These are phyloP conservation scores for Russula sp. DNA, from an alignment of 768 basidiomycete species.

Conservation along the genomic window DNA sequence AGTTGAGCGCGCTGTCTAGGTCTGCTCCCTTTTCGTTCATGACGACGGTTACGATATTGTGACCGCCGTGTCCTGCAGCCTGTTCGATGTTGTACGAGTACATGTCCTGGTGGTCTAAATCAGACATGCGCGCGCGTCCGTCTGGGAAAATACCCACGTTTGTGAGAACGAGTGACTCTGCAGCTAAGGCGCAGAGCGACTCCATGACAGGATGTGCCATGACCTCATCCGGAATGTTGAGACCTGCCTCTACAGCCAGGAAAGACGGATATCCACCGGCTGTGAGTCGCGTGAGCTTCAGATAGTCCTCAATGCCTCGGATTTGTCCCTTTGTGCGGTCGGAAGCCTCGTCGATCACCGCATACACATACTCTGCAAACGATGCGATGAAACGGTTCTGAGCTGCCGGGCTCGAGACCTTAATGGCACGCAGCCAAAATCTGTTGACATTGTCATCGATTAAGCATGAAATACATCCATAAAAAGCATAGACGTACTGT, in stretches of 20 bases:
- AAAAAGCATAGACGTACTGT: not conserved
- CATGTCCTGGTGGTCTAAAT: conserved; percentile 57
- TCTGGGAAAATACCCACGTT: conserved; percentile 29
- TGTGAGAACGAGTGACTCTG: conserved; percentile 45
- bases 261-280: conserved; percentile 48
- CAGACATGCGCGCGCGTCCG: not conserved
- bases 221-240: conserved; percentile 31
- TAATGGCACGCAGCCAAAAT: not conserved
- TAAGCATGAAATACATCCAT: not conserved
- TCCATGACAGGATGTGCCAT: conserved; percentile 44
- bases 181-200: conserved; percentile 43
- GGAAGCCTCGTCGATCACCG: conserved; percentile 30
- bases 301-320: conserved; percentile 45
- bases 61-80: conserved; percentile 52
- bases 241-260: conserved; percentile 48
- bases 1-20: conserved; percentile 58
- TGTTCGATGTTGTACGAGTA: conserved; percentile 35
- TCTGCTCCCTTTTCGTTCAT: conserved; percentile 53
- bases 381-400: conserved; percentile 30
- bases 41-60: conserved; percentile 67
- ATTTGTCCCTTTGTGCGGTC: conserved; percentile 26
- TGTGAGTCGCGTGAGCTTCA: conserved; percentile 47
- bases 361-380: conserved; percentile 30
- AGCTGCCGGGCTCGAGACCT: not conserved
- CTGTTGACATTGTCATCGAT: not conserved